These are phyloP conservation scores for Vaccinium vitisidaea DNA, from an alignment of 148 eudicot species.

Conservation along the genomic window DNA sequence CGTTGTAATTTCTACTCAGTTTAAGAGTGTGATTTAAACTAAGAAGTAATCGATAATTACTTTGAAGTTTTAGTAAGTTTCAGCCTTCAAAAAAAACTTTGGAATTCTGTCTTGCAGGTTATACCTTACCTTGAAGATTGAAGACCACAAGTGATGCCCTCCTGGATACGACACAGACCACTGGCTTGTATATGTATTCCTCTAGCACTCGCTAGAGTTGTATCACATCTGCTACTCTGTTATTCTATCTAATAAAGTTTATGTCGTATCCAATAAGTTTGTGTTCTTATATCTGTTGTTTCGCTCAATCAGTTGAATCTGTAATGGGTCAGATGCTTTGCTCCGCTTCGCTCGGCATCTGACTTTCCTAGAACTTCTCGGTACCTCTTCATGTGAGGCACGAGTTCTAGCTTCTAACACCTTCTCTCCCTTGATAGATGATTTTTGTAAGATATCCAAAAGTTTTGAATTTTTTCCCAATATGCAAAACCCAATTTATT, in stretches of 20 bases:
- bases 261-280: not conserved
- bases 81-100: not conserved
- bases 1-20: not conserved
- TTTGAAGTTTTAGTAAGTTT: not conserved
- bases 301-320: not conserved
- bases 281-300: not conserved
- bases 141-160: not conserved
- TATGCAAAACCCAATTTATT: too few relatives aligned
- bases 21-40: not conserved
- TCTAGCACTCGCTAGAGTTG: not conserved
- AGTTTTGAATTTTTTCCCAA: too few relatives aligned
- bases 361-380: too few relatives aligned
- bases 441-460: too few relatives aligned
- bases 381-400: too few relatives aligned
- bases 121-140: constrained; percentile 6
- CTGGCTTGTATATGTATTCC: not conserved
- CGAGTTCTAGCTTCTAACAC: too few relatives aligned
- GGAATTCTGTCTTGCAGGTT: not conserved
- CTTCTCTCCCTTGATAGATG: too few relatives aligned
- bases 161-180: not conserved
- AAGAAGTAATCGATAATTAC: not conserved
- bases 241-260: not conserved
- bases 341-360: too few relatives aligned
- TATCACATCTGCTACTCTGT: not conserved
- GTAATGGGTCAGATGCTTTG: too few relatives aligned